Evolutionary conservation across 192 early-diverging fungal species (phyloP).

Genomic region (Phycomyces blakesleeanus): DNA sequence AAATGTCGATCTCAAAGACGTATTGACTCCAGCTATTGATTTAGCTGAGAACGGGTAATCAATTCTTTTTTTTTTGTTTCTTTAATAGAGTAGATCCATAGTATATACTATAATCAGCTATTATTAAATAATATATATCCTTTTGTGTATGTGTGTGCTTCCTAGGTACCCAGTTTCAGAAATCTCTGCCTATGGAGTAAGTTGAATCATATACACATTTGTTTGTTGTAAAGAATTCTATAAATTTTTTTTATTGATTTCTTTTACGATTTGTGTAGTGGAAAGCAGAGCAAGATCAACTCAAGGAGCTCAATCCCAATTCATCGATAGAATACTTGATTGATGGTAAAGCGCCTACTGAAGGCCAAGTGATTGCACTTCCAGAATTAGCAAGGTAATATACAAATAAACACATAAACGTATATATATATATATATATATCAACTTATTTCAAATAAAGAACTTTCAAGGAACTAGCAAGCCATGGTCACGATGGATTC

Average conservation of each 20-base stretch:
- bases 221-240: too few relatives aligned
- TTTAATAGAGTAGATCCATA: too few relatives aligned
- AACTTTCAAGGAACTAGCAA: conserved; percentile 53
- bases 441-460: conserved; percentile 25
- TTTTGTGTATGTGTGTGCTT: too few relatives aligned
- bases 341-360: conserved; percentile 46
- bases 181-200: conserved; percentile 30
- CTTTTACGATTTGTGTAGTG: conserved; percentile 31
- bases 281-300: conserved; percentile 22
- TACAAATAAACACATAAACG: too few relatives aligned
- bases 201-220: too few relatives aligned
- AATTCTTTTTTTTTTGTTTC: too few relatives aligned
- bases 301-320: conserved; percentile 36
- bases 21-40: conserved; percentile 65
- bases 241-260: background rate
- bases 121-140: too few relatives aligned
- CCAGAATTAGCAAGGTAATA: conserved; percentile 54
- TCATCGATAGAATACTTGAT: conserved; percentile 45
- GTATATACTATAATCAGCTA: too few relatives aligned
- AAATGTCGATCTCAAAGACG: conserved; percentile 46
- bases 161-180: conserved; percentile 24
- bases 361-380: conserved; percentile 61
- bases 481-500: conserved; percentile 63
- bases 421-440: too few relatives aligned
- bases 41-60: conserved; percentile 64